phyloP scores from a whole-genome alignment of 2,329 filamentous ascomycete genomes.

The Colletotrichum neosansevieriae region DNA sequence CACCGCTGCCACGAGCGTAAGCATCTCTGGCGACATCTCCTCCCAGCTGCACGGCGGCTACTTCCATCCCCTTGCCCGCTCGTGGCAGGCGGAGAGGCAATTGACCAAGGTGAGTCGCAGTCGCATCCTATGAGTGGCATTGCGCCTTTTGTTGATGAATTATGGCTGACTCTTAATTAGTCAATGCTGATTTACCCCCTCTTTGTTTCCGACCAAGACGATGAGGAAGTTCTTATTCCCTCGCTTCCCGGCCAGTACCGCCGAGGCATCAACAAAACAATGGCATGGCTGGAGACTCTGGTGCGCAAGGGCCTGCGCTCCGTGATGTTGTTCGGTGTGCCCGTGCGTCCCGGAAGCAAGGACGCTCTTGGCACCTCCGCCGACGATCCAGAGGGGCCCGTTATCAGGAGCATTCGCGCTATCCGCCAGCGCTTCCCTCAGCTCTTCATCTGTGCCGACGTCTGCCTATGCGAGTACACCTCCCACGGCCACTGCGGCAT shows the following conservation, averaged over 20 bases:
- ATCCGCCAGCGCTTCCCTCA: conserved; percentile 88
- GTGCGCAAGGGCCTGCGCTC: conserved; percentile 90
- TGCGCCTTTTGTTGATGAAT: not conserved
- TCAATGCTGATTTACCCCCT: conserved; percentile 99
- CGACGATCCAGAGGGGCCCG: conserved; percentile 92
- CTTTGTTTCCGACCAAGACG: conserved; percentile 93
- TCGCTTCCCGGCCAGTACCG: conserved; percentile 93
- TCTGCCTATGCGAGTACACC: conserved; percentile 98
- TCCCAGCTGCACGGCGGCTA: conserved; percentile 88
- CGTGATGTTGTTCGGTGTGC: conserved; percentile 96
- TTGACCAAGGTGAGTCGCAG: conserved; percentile 77
- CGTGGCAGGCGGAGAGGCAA: conserved; percentile 88
- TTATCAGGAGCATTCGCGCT: conserved; percentile 87
- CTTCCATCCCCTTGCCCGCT: conserved; percentile 80
- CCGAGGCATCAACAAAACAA: conserved; percentile 86
- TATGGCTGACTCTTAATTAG: conserved; percentile 57
- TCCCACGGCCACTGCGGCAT: conserved; percentile 98
- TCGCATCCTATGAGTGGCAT: not conserved
- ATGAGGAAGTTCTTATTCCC: conserved; percentile 90
- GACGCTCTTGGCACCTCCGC: conserved; percentile 92
- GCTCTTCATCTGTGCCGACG: conserved; percentile 91
- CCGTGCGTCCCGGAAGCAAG: conserved; percentile 82
- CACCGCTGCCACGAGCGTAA: conserved; percentile 75
- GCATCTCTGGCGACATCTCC: conserved; percentile 80
- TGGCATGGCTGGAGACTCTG: conserved; percentile 87